Base-by-base conservation (phyloP, 306 rosid genomes). In the Cucumis hystrix region DNA sequence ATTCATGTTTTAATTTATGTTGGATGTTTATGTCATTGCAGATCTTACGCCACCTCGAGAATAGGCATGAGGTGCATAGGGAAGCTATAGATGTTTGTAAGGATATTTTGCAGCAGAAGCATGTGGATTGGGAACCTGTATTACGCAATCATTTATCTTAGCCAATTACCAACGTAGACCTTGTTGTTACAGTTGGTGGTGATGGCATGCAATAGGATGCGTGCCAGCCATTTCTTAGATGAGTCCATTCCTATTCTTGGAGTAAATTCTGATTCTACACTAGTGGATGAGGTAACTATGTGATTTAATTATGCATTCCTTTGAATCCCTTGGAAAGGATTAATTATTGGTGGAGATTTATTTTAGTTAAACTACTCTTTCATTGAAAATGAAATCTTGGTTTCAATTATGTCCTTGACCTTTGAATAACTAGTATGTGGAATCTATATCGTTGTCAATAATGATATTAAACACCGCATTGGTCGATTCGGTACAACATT, bases 151-250 rank as follows among this genome's bases (percentile, higher is more conserved):
- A 84, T 79, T 80, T 90, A 74, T 82, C 87, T 11, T 79, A 83
- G 82, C 91, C 91, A 45, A 45, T 45, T 15, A 45, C 15, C 11
- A 10, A 45, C 61, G 89, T n/a, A n/a, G n/a, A n/a, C n/a, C n/a
- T 95, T 78, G 92, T 95, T 77, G 85, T 92, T 51, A 84, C 98
- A 40, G 77, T 95, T 80, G 98, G 98, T 58, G 98, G 97, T 39
- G 98, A 90, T 85, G 98, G 98, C 74, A 90, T 97, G 40, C 90
- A 92, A 78, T 78, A n/a, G n/a, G n/a, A n/a, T 95, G 76, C 96
- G 88, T 77, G 96, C 96, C 43, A 90, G 97, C 82, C 93, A 95
- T 92, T 90, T 86, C 74, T 80, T 90, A 80, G 93, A 95, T 73
- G 90, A 90, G 77, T 82, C 84, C 8, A 78, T 90, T 85, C 97